Base-by-base conservation (phyloP, 2,329 filamentous ascomycete genomes). In the Microsporum ferrugineum region DNA sequence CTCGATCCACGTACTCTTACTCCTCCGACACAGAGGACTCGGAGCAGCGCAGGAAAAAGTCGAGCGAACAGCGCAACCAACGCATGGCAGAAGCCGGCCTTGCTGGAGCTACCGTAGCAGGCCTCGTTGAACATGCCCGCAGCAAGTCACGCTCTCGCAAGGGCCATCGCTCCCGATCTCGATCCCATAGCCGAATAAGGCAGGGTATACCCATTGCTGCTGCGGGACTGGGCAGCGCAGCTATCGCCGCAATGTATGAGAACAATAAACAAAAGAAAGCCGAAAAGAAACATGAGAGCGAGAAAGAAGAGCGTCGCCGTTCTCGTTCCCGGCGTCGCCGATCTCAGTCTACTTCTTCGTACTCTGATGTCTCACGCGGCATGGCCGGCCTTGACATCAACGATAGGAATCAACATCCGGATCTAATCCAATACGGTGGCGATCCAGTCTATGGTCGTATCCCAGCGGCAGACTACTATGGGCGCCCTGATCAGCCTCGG, bases 391-490 rank as follows among this genome's bases (percentile, higher is more conserved):
- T 53, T 31, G 27, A 53, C 49, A 33, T 53, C 49, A 53, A 53
- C 1, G 49, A 53, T 3, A 53, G 49, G n/a, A 33, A 29, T 4
- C 27, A 14, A n/a, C 10, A 29, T 34, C 49, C 49, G 2, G 31
- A 14, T 12, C 72, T 86, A 71, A 84, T 86, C 73, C 83, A 85
- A 70, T 86, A 87, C 71, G 84, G 84, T 65, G 78, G 80, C 69
- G 80, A 83, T 68, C 84, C 83, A 5, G 82, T 86, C 60, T 79
- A 82, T 66, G 79, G 81, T 66, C 82, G 82, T 66, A 77, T 77
- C 57, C 76, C 73, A 29, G 68, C 74, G 31, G 75, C 74, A 59
- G 74, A 78, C 63, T 78, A 79, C 64, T 77, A 79, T 63, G 74
- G 77, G 29, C 73, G 75, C 29, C 73, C 76, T 1, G 63, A 68